Base-by-base conservation (phyloP, 352 stramenopile genomes). In the Phytophthora hibernalis region DNA sequence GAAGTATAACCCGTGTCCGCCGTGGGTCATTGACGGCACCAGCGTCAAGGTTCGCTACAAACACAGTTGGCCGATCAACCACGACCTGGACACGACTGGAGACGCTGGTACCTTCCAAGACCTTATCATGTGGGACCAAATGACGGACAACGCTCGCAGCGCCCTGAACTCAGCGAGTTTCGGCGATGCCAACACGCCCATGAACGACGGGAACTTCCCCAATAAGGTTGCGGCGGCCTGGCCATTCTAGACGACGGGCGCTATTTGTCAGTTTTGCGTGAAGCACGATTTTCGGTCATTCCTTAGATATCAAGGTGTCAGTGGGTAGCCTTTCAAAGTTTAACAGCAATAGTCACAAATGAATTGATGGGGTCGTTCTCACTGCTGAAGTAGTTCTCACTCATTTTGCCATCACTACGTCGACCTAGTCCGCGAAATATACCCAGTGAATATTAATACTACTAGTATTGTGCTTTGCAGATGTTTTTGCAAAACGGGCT, bases 21-120 rank as follows among this genome's bases (percentile, higher is more conserved):
- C 55, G 8, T 43, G 54, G 35, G 51, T 54, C 1, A 43, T 75
- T 22, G 56, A 61, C 21, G 65, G 57, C 8, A 66, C 42, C 8
- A 69, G 48, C 42, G 65, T 69, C 37, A 72, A 72, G 57, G 56
- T 78, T 20, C 60, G 71, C 13, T 75, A 72, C 43, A 22, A 67
- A 13, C 57, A 61, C 45, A 24, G 24, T 1, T 72, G 51, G 56
- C 64, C 64, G 43, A 22, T 74, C 3, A 77, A 77, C 45, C 69
- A 74, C 49, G 64, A 60, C 11, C 26, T 77, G 10, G 52, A 74
- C 37, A 54, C 52, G 15, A 74, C 70, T 5, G 42, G 26, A 7
- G 35, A 51, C 0, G 40, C 6, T 9, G 70, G 70, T 13, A 47
- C 37, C 5, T 54, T 61, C n/a, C 64, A 72, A 30, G 57, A 67